Evolutionary conservation across 306 rosid genomes (phyloP), one percentile per base, ranked within the genome.

Genomic region (Vachellia pachyceras): DNA sequence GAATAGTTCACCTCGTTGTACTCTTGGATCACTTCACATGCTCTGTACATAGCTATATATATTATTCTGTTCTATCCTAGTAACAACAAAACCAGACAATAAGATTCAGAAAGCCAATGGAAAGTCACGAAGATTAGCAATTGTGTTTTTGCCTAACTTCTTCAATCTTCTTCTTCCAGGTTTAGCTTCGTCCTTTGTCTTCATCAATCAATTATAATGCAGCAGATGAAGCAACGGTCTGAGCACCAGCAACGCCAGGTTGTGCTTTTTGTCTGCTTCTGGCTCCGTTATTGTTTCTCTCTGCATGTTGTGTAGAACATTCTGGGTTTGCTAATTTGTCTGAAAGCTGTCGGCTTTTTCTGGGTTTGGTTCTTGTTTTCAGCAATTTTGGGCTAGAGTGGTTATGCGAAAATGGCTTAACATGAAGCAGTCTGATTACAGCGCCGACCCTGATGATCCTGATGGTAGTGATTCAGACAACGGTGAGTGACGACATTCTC

Each of bases 351-450:
- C 84, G 88, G 85, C 88, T 89, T 77, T 83, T 40, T 18, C 23
- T 60, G 39, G 69, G 52, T 52, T 87, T 88, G 82, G 73, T 88
- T 76, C 50, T 92, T 52, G 60, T 52, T 89, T n/a, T 80, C 98
- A 96, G 99, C 90, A 89, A 47, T 93, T 96, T 73, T 93, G 99
- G 99, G 94, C 94, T 42, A 84, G 82, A 73, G 87, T 90, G 46
- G 94, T 96, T 23, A 41, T 96, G 83, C 88, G 97, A 54, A 96
- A 96, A 86, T 96, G 89, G 99, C 90, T 96, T 61, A 96, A 96
- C 82, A 88, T 96, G 88, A 81, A 87, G 22, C 87, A 94, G 20
- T 93, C 98, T 35, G 97, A 90, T 86, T 96, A 88, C 83, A 90
- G 97, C 80, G 98, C 99, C 75, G 99, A 96, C 73, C 60, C 60